phyloP scores from a whole-genome alignment of 2,329 filamentous ascomycete species.

The Colletotrichum caudatum region DNA sequence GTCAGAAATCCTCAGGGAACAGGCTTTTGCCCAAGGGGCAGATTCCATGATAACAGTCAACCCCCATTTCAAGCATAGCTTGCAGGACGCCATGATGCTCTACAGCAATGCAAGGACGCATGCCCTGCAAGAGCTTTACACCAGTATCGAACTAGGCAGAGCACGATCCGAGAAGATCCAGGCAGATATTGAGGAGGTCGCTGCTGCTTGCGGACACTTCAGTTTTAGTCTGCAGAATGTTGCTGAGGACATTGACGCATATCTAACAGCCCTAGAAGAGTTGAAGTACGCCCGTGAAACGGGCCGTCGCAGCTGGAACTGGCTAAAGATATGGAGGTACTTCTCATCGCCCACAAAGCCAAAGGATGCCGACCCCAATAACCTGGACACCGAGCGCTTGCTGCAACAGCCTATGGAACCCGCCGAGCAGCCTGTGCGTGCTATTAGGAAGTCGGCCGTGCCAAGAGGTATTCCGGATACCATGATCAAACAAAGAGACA shows the following conservation, averaged over 20 bases:
- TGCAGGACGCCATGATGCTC: slow-evolving; percentile 82
- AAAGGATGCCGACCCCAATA: slow-evolving; percentile 46
- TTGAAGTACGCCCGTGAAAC: slow-evolving; percentile 78
- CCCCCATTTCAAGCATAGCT: slow-evolving; percentile 81
- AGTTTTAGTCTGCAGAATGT: slow-evolving; percentile 92
- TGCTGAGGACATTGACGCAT: slow-evolving; percentile 87
- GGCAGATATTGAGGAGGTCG: slow-evolving; percentile 96
- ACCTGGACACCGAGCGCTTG: slow-evolving; percentile 58
- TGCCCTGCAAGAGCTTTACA: slow-evolving; percentile 84
- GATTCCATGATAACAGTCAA: slow-evolving; percentile 80
- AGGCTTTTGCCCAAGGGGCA: slow-evolving; percentile 80
- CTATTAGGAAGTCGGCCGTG: slow-evolving; percentile 65
- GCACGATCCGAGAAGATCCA: slow-evolving; percentile 79
- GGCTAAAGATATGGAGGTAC: slow-evolving; percentile 81
- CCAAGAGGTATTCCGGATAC: slow-evolving; percentile 68
- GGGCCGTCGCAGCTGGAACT: slow-evolving; percentile 79
- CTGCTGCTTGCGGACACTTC: slow-evolving; percentile 97
- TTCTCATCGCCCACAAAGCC: slow-evolving; percentile 14
- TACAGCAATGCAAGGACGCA: slow-evolving; percentile 82
- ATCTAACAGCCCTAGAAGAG: slow-evolving; percentile 87
- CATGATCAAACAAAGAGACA: slow-evolving; percentile 65
- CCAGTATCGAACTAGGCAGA: slow-evolving; percentile 78
- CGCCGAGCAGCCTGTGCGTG: slow-evolving; percentile 54
- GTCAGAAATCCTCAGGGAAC: slow-evolving; percentile 86
- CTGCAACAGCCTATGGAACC: slow-evolving; percentile 46